Evolutionary conservation across 805 yeast species (phyloP), one percentile per base, ranked within the genome.

Genomic region (Lipomyces kockii): DNA sequence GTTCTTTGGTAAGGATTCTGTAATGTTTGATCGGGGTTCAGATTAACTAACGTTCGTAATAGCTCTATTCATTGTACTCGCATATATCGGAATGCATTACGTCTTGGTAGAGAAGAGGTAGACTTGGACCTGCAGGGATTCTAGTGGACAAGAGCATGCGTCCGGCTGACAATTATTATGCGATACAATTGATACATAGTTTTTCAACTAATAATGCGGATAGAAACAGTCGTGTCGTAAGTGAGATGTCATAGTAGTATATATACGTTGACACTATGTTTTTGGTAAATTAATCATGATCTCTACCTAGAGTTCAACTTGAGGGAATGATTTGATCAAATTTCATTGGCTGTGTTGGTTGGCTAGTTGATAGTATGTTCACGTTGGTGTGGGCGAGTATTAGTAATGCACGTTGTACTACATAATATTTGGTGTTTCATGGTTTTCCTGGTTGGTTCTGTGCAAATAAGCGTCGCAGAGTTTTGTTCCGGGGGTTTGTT

Each of bases 101-200:
- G 87, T 86, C 71, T 90, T 96, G 2, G 83, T 90, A 43, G 99
- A 95, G 78, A 85, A 84, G 70, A 83, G 95, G 70, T 91, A 77
- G 69, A 5, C 17, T 43, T 6, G 32, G 12, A 37, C 2, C 39
- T 37, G 39, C 14, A 14, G 12, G 12, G 4, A 37, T 37, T 29
- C 39, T 1, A 12, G 32, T 51, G 7, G 34, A n/a, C 62, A 54
- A 52, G 29, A 14, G 5, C 4, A 49, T 9, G 34, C n/a, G 34
- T 4, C 35, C 7, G n/a, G 34, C 53, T 20, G 34, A 29, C 55
- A n/a, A 3, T 52, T 25, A 17, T 22, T 1, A 25, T 43, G 49
- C 49, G 49, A n/a, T 43, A 43, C 49, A n/a, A 43, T 43, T 43
- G 8, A 43, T 43, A 43, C 49, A 43, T 43, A 17, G 3, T 14